Evolutionary conservation across 192 early-diverging fungal species (phyloP), one percentile per base, ranked within the genome.

Genomic region (Pilobolus umbonatus): DNA sequence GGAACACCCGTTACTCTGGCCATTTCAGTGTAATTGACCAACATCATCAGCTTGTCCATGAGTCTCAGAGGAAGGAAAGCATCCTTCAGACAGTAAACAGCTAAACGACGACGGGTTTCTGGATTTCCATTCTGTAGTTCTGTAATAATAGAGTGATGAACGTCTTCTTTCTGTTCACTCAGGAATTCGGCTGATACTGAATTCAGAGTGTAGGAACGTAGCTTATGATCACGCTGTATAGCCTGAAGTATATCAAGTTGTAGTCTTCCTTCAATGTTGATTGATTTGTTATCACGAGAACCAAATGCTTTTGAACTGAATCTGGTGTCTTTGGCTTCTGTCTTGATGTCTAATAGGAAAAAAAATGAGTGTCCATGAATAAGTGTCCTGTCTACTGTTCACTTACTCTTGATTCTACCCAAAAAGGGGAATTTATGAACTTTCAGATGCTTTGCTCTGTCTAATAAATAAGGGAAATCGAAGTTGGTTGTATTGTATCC

Each of bases 11-110:
- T 96, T 6, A 99, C 96, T 65, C 95, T 80, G 15, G 96, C 94
- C 96, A 99, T 99, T 75, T 99, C 95, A 58, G 92, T 92, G 51
- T 94, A 94, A 73, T 98, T 98, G 68, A 96, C 85, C 24, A 98
- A 62, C 30, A 88, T 87, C 95, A 98, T 97, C 8, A 99, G 82
- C 67, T 99, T 99, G 69, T 99, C 95, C 75, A 98, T 80, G 29
- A 99, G 72, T 11, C 95, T 77, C 60, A 93, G 87, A 7, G 96
- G 96, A 17, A 99, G 68, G 61, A 89, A 91, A 0, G 96, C 95
- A 75, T 99, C 96, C 79, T 98, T 98, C 32, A 98, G 74, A 68
- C 96, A 98, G 74, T 98, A 98, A 38, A 98, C 83, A 0, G 96
- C 96, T 28, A 98, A 72, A 36, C 96, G 88, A 42, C 95, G 80